Evolutionary conservation across 129 eudicot species (phyloP), one percentile per base, ranked within the genome.

Genomic region (Ambrosia artemisiifolia): DNA sequence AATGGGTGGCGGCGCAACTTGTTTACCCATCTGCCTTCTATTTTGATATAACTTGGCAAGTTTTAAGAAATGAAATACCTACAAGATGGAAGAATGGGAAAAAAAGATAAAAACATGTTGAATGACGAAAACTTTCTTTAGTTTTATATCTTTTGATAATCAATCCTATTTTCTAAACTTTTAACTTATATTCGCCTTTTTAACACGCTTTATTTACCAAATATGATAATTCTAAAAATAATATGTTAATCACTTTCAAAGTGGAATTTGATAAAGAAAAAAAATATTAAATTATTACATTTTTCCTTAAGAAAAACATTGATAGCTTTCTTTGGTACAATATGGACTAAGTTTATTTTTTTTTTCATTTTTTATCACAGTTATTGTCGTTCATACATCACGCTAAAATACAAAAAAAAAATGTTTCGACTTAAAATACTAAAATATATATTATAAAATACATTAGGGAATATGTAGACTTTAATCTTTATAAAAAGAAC

Each of bases 291-390:
- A 40, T 6, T 5, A 36, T 36, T 36, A 36, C 43, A 36, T 47
- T 47, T 47, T 11, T 11, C 51, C 11, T 7, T 18, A 17, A 3
- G 3, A 17, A 53, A 18, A 53, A 18, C 20, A n/a, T 17, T 54
- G 61, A 54, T 54, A 54, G 19, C 61, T 54, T 54, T 54, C 8
- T 18, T 54, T 54, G 61, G 61, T 54, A 54, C 61, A 54, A 54
- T 18, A 7, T 54, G 33, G 61, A 17, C 61, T 54, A 24, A 24
- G 28, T 54, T 7, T 54, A 6, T 0, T 11, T 48, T 6, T 9
- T 54, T 19, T 19, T 19, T 54, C 33, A 24, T 24, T 54, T 54
- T 18, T 18, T 54, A 19, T 11, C 13, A 2, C 8, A 54, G 61
- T 54, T 18, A 18, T 54, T 54, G 61, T 54, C 13, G 10, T 54